Conservation (phyloP, 2,329 filamentous ascomycete genomes). For the Hypoxylon sp. region DNA sequence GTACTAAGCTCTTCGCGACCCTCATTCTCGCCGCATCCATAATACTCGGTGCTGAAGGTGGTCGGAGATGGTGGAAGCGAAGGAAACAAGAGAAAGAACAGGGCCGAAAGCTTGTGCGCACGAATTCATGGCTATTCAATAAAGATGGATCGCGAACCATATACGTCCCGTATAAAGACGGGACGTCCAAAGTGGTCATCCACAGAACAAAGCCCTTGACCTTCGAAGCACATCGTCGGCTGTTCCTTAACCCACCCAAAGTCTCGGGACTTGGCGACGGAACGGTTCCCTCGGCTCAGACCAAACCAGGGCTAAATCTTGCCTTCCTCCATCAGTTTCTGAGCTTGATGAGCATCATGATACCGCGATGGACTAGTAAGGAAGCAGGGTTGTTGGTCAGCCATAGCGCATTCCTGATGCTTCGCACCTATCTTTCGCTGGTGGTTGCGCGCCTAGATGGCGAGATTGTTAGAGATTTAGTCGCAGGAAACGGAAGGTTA, state of each 20-base stretch:
- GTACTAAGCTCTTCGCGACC: constrained; percentile 81
- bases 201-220: constrained; percentile 91
- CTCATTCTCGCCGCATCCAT: constrained; percentile 83
- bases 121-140: constrained; percentile 92
- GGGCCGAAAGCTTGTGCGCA: constrained; percentile 83
- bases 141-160: constrained; percentile 97
- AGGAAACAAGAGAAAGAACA: constrained; percentile 84
- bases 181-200: constrained; percentile 92
- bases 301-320: constrained; percentile 93
- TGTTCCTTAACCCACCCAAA: constrained; percentile 92
- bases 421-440: constrained; percentile 93
- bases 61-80: constrained; percentile 82
- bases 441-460: constrained; percentile 94
- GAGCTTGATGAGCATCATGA: constrained; percentile 96
- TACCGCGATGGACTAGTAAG: constrained; percentile 95
- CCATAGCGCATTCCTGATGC: constrained; percentile 89
- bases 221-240: constrained; percentile 93
- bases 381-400: constrained; percentile 92
- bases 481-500: constrained; percentile 90
- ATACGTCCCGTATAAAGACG: constrained; percentile 91
- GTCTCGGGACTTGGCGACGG: constrained; percentile 83
- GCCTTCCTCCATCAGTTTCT: constrained; percentile 98
- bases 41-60: constrained; percentile 82
- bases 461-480: constrained; percentile 94
- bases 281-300: constrained; percentile 86